Conservation (phyloP, 345 rosid species). For the Lenwebbia sp. region DNA sequence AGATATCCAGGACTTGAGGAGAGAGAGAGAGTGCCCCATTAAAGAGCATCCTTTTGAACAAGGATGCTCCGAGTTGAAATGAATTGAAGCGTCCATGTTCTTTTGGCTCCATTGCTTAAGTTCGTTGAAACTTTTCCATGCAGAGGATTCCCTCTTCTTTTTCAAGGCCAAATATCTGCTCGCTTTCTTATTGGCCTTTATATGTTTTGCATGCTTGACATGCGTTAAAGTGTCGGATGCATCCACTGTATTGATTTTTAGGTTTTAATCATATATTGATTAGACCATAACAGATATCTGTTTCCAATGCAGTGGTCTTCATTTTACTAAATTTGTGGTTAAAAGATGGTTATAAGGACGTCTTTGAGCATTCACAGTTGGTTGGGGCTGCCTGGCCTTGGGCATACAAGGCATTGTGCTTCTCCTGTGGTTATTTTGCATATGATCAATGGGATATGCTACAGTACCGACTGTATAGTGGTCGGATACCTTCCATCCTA, state of each 20-base stretch:
- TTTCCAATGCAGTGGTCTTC: constrained; percentile 48
- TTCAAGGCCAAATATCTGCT: not conserved
- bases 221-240: not conserved
- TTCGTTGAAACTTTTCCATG: not conserved
- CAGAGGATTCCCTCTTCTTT: not conserved
- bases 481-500: constrained; percentile 66
- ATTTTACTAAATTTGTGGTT: constrained; percentile 45
- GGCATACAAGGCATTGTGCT: constrained; percentile 76
- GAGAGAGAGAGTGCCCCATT: not conserved
- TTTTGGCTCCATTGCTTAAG: not conserved
- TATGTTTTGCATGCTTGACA: not conserved
- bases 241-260: not conserved
- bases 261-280: no score
- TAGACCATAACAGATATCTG: not conserved
- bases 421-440: constrained; percentile 90
- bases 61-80: not conserved
- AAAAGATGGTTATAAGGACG: constrained; percentile 26
- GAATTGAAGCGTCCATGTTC: not conserved
- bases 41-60: not conserved
- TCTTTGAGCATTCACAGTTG: constrained; percentile 68
- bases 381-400: constrained; percentile 61
- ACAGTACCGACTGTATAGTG: constrained; percentile 57
- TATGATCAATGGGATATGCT: constrained; percentile 97
- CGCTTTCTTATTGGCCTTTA: not conserved
- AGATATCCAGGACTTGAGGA: not conserved